Evolutionary conservation across 2,329 filamentous ascomycete species (phyloP), one percentile per base, ranked within the genome.

Genomic region (Aspergillus sp.): DNA sequence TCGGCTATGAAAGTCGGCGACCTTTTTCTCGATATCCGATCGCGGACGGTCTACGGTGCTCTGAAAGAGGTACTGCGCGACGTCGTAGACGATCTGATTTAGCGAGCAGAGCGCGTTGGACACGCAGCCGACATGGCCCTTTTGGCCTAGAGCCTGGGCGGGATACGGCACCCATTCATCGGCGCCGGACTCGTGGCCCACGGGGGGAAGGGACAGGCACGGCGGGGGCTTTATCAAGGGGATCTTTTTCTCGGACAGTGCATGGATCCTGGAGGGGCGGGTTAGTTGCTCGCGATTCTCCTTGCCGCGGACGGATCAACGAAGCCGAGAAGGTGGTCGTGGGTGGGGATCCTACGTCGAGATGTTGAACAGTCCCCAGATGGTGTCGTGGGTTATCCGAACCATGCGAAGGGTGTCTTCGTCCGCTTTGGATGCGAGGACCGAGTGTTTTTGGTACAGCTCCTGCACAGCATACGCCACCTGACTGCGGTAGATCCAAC

Each of bases 401-500:
- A 44, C 45, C 46, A 59, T 50, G 2, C 41, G 45, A 6, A 53
- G 29, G 1, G 55, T 50, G 4, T 67, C 57, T 32, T 60, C 48
- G 43, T 65, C 58, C 21, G 50, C 53, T 31, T 56, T 50, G 4
- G 48, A 25, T 1, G 48, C 47, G 4, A 55, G 53, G 11, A 43
- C 47, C 14, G 51, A 43, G 20, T 50, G 49, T 13, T 54, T 58
- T n/a, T 53, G 53, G 7, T 55, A 58, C 1, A 66, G 53, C 32
- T 68, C 66, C 14, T 62, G 47, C 5, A 61, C 54, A 4, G 60
- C 61, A 41, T 63, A 61, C 25, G 57, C 59, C 3, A 68, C 53
- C 21, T 69, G 62, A 23, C 57, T 59, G n/a, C 60, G 59, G 20
- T 64, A 64, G 17, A 67, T 52, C 64, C 65, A 69, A 3, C 59